Percentiles rank a stretch among this genome's conserved stretches.
Conservation (phyloP, 176 grass and related monocot genomes). For the Triticum timopheevii region DNA sequence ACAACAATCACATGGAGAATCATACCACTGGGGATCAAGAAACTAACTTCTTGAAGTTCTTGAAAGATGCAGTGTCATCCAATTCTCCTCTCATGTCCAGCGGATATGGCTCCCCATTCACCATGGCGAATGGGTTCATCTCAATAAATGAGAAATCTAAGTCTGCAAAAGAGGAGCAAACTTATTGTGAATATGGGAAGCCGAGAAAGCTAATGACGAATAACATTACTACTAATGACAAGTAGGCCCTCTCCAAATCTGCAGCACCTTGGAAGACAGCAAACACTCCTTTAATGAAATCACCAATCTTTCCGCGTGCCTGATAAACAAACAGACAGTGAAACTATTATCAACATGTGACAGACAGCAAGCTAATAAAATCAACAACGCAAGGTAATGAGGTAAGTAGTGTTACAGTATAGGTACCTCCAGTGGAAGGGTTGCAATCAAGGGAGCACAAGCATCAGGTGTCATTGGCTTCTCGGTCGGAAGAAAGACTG, state of each 20-base stretch:
- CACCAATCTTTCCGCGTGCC: slow-evolving; percentile 79
- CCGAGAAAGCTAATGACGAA: neutral
- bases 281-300: slow-evolving; percentile 86
- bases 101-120: slow-evolving; percentile 85
- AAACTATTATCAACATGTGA: neutral
- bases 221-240: neutral
- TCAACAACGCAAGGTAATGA: neutral
- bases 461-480: slow-evolving; percentile 66
- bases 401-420: neutral
- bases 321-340: slow-evolving; percentile 23
- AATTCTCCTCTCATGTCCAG: slow-evolving; percentile 91
- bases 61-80: slow-evolving; percentile 97
- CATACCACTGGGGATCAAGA: neutral
- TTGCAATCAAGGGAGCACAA: slow-evolving; percentile 81
- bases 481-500: slow-evolving; percentile 68
- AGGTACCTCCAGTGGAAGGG: slow-evolving; percentile 83
- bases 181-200: neutral
- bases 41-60: slow-evolving; percentile 92
- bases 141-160: slow-evolving; percentile 96
- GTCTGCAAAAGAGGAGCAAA: slow-evolving; percentile 43
- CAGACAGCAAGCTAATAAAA: neutral
- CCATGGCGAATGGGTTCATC: slow-evolving; percentile 93
- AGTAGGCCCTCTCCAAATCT: neutral
- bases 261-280: slow-evolving; percentile 81
- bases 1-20: slow-evolving; percentile 8